These are phyloP conservation scores for Dryas octopetala DNA, from an alignment of 306 rosid species.

Conservation along the genomic window DNA sequence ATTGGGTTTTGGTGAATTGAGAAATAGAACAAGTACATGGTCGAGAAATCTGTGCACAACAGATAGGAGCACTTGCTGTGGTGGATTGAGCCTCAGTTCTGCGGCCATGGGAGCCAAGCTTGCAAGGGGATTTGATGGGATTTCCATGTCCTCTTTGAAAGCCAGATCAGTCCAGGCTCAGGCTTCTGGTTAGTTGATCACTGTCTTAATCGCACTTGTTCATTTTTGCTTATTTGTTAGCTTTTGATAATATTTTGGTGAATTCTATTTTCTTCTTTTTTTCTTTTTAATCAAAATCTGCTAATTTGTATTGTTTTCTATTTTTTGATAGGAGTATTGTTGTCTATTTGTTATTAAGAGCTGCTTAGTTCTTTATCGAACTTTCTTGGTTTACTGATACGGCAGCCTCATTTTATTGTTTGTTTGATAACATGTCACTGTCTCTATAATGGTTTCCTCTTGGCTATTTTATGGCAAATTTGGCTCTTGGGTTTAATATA, in stretches of 20 bases:
- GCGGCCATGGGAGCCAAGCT: constrained; percentile 56
- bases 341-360: not conserved
- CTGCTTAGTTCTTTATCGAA: not conserved
- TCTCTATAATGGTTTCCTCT: not conserved
- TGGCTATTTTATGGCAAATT: not conserved
- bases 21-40: constrained; percentile 30
- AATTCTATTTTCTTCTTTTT: not conserved
- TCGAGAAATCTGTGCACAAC: constrained; percentile 45
- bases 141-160: constrained; percentile 52
- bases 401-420: not conserved
- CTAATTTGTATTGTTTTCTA: not conserved
- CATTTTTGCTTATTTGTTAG: not conserved
- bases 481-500: not conserved
- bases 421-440: not conserved
- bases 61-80: constrained; percentile 41
- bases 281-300: not conserved
- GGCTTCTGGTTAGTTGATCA: constrained; percentile 58
- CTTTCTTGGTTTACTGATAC: not conserved
- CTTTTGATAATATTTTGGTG: not conserved
- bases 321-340: not conserved
- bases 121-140: constrained; percentile 38
- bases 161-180: constrained; percentile 55
- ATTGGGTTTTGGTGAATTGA: constrained; percentile 41
- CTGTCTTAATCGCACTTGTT: constrained; percentile 16
- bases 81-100: constrained; percentile 46